Evolutionary conservation across 129 eudicot species (phyloP), one percentile per base, ranked within the genome.

Genomic region (Chrysanthemum lavandulifolium): DNA sequence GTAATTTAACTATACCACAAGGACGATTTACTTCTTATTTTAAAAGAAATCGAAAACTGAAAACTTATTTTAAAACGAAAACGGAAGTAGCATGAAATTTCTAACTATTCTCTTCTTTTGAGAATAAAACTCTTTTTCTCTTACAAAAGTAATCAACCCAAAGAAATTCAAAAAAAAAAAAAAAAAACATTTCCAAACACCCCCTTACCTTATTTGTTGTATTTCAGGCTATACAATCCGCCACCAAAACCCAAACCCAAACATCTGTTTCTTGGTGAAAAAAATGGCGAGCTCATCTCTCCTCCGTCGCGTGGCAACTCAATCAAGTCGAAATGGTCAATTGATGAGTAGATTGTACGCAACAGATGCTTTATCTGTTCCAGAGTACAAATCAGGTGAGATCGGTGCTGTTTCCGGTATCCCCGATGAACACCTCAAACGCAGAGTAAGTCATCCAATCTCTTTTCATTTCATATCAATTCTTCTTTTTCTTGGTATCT

Each of bases 321-420:
- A 60, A 8, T 60, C 80, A 6, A 76, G 87, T 63, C 6, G 69
- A 76, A 36, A 13, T 81, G 21, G 40, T 80, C 56, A 73, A 27
- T 13, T 83, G 0, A 52, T 65, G 43, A 78, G 77, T 73, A 65
- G 84, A 10, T 11, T 40, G 23, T 85, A 87, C 75, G 78, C 96
- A 2, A 73, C 96, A 9, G 86, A 82, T 18, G 87, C 77, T 14
- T 72, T 87, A 10, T 71, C 89, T 25, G 92, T 82, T 51, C 47
- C 47, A 7, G 87, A 84, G 67, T 73, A 79, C 54, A 83, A 83
- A 67, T 69, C 88, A 50, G 96, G 93, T 13, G 93, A 90, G 80
- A 77, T 90, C 82, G 96, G 90, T 12, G 54, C 75, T 33, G 93
- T 90, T 66, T 90, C 93, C 12, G 93, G 96, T 36, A 90, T 90